These are phyloP conservation scores for Jamesozyma jinghongensis DNA, from an alignment of 805 yeast species.

Conservation along the genomic window DNA sequence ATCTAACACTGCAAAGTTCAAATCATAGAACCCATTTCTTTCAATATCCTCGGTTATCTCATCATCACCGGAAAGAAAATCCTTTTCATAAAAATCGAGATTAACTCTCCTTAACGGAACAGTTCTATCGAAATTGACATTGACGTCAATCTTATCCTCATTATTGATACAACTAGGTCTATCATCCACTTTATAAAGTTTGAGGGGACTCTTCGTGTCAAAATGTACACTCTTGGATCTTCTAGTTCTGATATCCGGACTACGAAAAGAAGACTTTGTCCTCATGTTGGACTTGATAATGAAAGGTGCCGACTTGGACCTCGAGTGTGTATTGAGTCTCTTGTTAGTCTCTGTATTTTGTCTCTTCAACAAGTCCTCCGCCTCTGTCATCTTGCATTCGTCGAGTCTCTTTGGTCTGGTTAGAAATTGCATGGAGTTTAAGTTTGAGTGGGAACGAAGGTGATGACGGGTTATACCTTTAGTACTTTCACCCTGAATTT, in stretches of 20 bases:
- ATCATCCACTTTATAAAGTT: slow-evolving; percentile 64
- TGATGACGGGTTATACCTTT: neutral
- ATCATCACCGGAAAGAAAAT: neutral
- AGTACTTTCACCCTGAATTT: neutral
- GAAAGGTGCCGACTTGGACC: slow-evolving; percentile 39
- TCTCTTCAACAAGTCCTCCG: neutral
- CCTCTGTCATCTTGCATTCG: slow-evolving; percentile 5
- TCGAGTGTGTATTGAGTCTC: slow-evolving; percentile 2
- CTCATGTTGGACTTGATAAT: slow-evolving; percentile 1
- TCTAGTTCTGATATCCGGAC: neutral
- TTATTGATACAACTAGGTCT: slow-evolving; percentile 58
- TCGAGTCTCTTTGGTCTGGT: slow-evolving; percentile 8
- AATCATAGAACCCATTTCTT: slow-evolving; percentile 20
- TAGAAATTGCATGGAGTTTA: neutral
- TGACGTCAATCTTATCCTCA: slow-evolving; percentile 2
- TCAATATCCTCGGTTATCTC: slow-evolving; percentile 12
- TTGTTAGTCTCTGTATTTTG: slow-evolving; percentile 19
- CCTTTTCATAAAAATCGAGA: slow-evolving; percentile 2
- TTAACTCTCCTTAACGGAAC: slow-evolving; percentile 6
- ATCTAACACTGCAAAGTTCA: slow-evolving; percentile 22
- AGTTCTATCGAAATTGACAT: slow-evolving; percentile 7
- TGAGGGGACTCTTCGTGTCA: slow-evolving; percentile 57
- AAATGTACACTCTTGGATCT: slow-evolving; percentile 74
- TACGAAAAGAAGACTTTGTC: neutral
- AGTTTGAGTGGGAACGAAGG: neutral